Evolutionary conservation across 2,329 filamentous ascomycete genomes (phyloP), one percentile per base, ranked within the genome.

Genomic region (Neonectria sp.): DNA sequence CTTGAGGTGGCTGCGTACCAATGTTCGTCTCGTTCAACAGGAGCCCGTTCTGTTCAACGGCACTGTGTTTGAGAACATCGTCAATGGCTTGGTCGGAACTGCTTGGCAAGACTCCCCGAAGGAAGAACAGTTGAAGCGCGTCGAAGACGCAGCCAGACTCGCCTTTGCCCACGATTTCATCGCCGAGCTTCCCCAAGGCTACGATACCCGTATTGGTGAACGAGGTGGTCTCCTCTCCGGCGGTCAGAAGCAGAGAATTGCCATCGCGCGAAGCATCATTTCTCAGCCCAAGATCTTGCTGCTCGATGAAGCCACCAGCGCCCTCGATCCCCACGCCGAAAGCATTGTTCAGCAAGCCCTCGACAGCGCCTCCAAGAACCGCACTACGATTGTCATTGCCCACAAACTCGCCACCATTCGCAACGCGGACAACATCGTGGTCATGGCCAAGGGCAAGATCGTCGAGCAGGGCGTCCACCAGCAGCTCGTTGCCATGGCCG

Each of bases 271-370:
- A 21, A 80, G 79, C 55, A 80, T 84, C 55, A 76, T 84, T 27
- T 78, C 77, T 3, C 73, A 80, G 43, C 81, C 82, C 0, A 79
- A 79, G 48, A 88, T 92, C 31, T 81, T 92, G 0, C 84, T 92
- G n/a, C 79, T 92, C 2, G 90, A 92, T 68, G 90, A 92, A 77
- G 90, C 90, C 1, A 92, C 90, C 0, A 89, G 86, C 53, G 88
- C 90, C 3, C 74, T 84, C 27, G 80, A 82, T 56, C 76, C 79
- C 1, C 78, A 82, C 13, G 78, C 82, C 3, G 82, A 84, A 49
- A 77, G 81, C 1, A 81, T 86, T 17, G 87, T 90, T 0, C 87
- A 90, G 68, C 78, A 82, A 25, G 87, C 88, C 0, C 81, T 90
- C 9, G 83, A 86, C 56, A 80, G 81, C 17, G 82, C 89, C 0